These are phyloP conservation scores for Colletotrichum ledebouriae DNA, from an alignment of 2,329 filamentous ascomycete species.

Conservation along the genomic window DNA sequence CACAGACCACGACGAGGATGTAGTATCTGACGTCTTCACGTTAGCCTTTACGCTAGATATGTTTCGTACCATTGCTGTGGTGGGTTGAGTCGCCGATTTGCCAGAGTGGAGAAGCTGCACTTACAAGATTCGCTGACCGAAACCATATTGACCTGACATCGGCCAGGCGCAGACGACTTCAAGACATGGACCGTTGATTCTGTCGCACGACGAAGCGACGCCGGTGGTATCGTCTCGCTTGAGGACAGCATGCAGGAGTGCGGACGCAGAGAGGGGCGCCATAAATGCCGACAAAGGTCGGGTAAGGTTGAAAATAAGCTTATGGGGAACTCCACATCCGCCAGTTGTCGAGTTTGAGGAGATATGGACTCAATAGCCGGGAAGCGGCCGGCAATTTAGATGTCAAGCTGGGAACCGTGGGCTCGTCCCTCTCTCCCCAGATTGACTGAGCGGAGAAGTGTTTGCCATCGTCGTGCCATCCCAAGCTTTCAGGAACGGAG, in stretches of 20 bases:
- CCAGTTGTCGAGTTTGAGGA: not conserved
- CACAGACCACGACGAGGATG: constrained; percentile 72
- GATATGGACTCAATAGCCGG: constrained; percentile 1
- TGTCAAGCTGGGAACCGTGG: constrained; percentile 8
- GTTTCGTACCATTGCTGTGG: constrained; percentile 7
- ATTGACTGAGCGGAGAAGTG: constrained; percentile 7
- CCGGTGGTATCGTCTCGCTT: constrained; percentile 9
- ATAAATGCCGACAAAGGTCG: constrained; percentile 3
- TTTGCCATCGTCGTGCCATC: constrained; percentile 6
- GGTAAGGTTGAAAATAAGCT: constrained; percentile 10
- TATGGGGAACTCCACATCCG: constrained; percentile 1
- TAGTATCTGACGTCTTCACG: constrained; percentile 65
- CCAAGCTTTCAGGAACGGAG: constrained; percentile 8
- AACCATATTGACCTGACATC: constrained; percentile 69
- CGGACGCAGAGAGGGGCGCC: constrained; percentile 20
- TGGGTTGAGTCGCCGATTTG: constrained; percentile 7
- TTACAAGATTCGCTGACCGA: constrained; percentile 65
- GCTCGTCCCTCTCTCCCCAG: not conserved
- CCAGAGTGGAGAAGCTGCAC: constrained; percentile 44
- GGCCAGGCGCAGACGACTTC: constrained; percentile 70
- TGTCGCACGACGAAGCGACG: constrained; percentile 25
- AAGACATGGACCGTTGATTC: constrained; percentile 43
- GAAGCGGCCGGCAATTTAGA: constrained; percentile 9
- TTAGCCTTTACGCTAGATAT: constrained; percentile 23
- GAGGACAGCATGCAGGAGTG: constrained; percentile 15